A percentile compares a stretch with the other conserved stretches of the same genome.
Evolutionary conservation across 371 early-diverging fungal species (phyloP).

Genomic region (Mortierella sp.): DNA sequence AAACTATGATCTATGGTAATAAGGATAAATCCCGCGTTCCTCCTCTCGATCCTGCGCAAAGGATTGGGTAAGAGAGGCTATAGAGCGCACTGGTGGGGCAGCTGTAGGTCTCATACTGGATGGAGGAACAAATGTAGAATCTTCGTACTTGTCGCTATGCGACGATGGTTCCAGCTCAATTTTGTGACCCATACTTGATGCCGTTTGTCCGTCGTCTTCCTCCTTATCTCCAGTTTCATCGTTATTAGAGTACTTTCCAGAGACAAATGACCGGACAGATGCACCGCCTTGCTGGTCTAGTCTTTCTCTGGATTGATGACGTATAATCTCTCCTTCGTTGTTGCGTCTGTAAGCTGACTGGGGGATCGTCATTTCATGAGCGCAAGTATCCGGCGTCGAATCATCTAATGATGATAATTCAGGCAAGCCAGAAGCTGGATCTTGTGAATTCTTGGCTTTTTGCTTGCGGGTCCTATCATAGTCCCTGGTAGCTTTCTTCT

Average conservation of each 20-base stretch:
- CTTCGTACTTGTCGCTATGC: background rate
- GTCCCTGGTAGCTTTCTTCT: slow-evolving; percentile 15
- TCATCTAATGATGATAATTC: background rate
- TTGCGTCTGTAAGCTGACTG: background rate
- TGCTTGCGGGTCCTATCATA: background rate
- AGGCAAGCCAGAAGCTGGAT: background rate
- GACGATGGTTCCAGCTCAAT: slow-evolving; percentile 18
- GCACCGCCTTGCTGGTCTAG: background rate
- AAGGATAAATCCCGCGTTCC: background rate
- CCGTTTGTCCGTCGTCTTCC: background rate
- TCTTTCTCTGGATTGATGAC: too few relatives aligned
- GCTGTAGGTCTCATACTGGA: too few relatives aligned
- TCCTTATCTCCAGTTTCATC: background rate
- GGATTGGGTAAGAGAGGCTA: background rate
- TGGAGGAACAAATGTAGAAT: background rate
- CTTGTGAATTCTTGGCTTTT: background rate
- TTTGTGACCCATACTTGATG: slow-evolving; percentile 15
- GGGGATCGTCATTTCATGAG: background rate
- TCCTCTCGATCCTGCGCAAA: background rate
- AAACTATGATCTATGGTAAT: background rate
- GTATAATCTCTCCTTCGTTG: background rate
- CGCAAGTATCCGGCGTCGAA: background rate
- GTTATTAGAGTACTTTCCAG: background rate
- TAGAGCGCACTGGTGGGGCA: background rate
- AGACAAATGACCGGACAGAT: background rate